Conservation (phyloP, 1,139 yeast genomes). For the Yamadazyma triangularis region DNA sequence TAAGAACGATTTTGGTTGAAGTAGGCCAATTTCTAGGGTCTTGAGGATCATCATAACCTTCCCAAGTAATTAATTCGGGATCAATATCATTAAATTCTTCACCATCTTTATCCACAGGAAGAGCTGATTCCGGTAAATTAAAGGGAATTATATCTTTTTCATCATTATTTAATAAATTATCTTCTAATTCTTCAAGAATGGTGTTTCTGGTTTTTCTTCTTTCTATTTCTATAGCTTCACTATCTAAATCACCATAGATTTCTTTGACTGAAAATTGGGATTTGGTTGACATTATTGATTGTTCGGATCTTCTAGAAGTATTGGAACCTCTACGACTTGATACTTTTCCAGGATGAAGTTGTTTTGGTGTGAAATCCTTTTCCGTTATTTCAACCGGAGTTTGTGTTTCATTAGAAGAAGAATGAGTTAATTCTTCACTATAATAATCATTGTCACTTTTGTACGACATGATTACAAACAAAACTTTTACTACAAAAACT, state of each 20-base stretch:
- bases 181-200: constrained; percentile 32
- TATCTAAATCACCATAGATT: constrained; percentile 31
- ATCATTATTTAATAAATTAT: constrained; percentile 9
- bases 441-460: constrained; percentile 1
- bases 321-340: constrained; percentile 13
- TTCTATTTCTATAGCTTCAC: constrained; percentile 25
- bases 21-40: constrained; percentile 39
- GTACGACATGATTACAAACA: too few species aligned
- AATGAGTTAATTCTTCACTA: constrained; percentile 1
- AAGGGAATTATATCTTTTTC: constrained; percentile 10
- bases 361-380: too few species aligned
- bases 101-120: constrained; percentile 32
- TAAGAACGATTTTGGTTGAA: constrained; percentile 21
- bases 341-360: too few species aligned
- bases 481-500: too few species aligned
- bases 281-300: constrained; percentile 8
- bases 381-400: constrained; percentile 9
- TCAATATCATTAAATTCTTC: constrained; percentile 35
- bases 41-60: constrained; percentile 31
- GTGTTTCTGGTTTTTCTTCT: constrained; percentile 37
- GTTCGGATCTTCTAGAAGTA: constrained; percentile 6
- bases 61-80: constrained; percentile 43
- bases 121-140: constrained; percentile 15
- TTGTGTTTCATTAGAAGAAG: constrained; percentile 4
- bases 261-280: constrained; percentile 25